Base-by-base conservation (phyloP, 2,329 filamentous ascomycete species). In the Verticillium klebahnii region DNA sequence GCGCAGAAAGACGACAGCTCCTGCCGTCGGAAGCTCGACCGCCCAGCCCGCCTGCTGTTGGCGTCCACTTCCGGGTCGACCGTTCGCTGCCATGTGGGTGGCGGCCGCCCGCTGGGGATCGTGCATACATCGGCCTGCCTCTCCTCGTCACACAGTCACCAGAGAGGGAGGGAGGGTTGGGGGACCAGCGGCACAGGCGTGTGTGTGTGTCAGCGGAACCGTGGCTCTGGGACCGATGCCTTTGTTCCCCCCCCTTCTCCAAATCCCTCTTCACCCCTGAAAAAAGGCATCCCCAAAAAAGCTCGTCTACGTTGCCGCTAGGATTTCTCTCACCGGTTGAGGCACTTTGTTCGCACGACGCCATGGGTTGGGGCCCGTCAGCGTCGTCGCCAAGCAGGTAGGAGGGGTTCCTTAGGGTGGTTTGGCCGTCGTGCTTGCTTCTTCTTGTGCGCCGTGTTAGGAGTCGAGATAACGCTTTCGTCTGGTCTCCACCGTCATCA, bases 281-380 rank as follows among this genome's bases (percentile, higher is more conserved):
- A 40, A 40, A 9, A 9, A 25, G 25, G 25, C 25, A 25, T 25
- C 25, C 37, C 37, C 37, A 15, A 40, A 40, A 40, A 50, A 9
- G 17, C n/a, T 12, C 37, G 37, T 50, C 40, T 11, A 11, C n/a
- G 11, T 23, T 9, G n/a, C n/a, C 17, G 45, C 45, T 50, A n/a
- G 45, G 45, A 50, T 50, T n/a, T 7, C n/a, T n/a, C 45, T 50
- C 45, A 50, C 45, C 45, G 45, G 45, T 50, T 50, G 45, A 50
- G 45, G 45, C 45, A 50, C 45, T 50, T 58, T 40, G 17, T 17
- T 58, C 57, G 37, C 57, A 58, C 50, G 39, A 37, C 34, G 57
- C 32, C 37, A 58, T 58, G 57, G 25, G 19, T 34, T 34, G 15
- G 29, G 57, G 25, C 36, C 57, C 57, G 23, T 31, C 12, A n/a